Evolutionary conservation across 2,329 filamentous ascomycete species (phyloP).

Genomic region (Fusarium tupiense): DNA sequence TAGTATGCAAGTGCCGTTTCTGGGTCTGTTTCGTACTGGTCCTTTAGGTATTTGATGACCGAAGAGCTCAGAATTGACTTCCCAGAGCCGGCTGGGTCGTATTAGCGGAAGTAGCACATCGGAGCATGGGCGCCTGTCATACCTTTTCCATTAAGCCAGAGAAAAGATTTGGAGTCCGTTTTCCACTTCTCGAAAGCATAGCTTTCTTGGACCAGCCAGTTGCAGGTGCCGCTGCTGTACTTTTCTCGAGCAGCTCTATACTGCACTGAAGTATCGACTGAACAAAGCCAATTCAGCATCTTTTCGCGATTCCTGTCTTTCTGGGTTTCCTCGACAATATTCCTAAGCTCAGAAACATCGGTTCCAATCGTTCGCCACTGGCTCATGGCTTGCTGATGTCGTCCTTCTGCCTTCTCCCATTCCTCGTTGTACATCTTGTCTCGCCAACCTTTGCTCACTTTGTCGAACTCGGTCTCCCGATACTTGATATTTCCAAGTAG

Average conservation of each 20-base stretch:
- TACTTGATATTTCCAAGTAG: fast-evolving
- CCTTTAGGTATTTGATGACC: fast-evolving
- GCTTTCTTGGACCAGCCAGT: fast-evolving
- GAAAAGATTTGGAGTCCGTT: fast-evolving
- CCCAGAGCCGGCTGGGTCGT: fast-evolving
- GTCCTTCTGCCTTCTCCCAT: not conserved
- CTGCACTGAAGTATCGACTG: not conserved
- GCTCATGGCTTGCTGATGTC: fast-evolving
- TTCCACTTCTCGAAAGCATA: fast-evolving
- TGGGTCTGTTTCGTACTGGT: fast-evolving
- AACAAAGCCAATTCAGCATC: fast-evolving
- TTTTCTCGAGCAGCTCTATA: not conserved
- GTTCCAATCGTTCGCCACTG: not conserved
- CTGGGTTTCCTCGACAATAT: fast-evolving
- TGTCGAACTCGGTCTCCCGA: fast-evolving
- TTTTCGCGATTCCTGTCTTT: not conserved
- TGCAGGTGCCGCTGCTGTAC: fast-evolving
- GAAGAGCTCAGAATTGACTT: not conserved
- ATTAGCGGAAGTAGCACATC: not conserved
- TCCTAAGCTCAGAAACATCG: not conserved
- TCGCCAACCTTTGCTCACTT: not conserved
- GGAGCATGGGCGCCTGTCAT: fast-evolving
- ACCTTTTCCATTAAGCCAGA: not conserved
- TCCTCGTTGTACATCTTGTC: not conserved
- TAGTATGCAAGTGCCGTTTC: fast-evolving